Evolutionary conservation across 1,284 basidiomycete genomes (phyloP), one percentile per base, ranked within the genome.

Genomic region (Malassezia obtusa): DNA sequence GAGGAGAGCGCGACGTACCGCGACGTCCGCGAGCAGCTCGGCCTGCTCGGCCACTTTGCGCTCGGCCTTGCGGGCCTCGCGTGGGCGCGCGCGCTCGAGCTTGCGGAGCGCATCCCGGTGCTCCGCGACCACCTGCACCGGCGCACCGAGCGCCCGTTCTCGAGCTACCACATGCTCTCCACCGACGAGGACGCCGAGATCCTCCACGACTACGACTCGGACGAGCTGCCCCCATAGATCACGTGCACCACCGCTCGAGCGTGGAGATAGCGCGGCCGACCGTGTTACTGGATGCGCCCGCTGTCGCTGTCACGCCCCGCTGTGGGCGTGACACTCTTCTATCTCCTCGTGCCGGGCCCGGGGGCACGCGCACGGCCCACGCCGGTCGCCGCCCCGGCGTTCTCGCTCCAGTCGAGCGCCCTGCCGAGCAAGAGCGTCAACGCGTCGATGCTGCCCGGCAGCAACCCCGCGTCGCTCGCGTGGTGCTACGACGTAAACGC

Each of bases 171-270:
- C 26, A 61, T 65, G 39, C 57, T 71, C 9, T 63, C 63, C 25
- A 62, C 64, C 21, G 68, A 71, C 44, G 67, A 69, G 45, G 68
- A 71, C 44, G 68, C 68, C 7, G 62, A 63, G 25, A 70, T 71
- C 49, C 48, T 73, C 40, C 62, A 58, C 11, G 63, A 64, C 38
- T 73, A 65, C 41, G 68, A 72, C 35, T 65, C 66, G 21, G 68
- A 71, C 2, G 66, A 67, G 35, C 37, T 64, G 25, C 41, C 64
- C 64, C 19, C 58, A 17, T 31, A 30, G 24, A 30, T 44, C 41
- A 44, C 22, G 22, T 28, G 41, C 39, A 14, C 14, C 25, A 41
- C 21, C 39, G 35, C 35, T n/a, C n/a, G n/a, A n/a, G n/a, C n/a
- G n/a, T n/a, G n/a, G n/a, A n/a, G n/a, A n/a, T n/a, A n/a, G n/a